Conservation (phyloP, 2,329 filamentous ascomycete genomes). For the Xylaria sp. region DNA sequence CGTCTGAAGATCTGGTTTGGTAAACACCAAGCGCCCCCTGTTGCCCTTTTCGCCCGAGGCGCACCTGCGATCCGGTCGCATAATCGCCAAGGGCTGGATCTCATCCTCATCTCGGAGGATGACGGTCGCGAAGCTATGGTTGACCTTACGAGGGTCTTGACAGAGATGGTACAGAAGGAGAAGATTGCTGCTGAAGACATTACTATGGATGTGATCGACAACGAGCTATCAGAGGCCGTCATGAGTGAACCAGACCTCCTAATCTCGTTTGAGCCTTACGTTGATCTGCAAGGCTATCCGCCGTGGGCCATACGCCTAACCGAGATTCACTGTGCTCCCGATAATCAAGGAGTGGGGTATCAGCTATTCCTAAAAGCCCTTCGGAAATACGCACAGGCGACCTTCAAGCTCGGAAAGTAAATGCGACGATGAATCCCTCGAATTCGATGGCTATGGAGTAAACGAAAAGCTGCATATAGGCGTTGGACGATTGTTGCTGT, state of each 20-base stretch:
- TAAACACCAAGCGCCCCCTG: conserved; percentile 70
- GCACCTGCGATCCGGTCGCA: conserved; percentile 53
- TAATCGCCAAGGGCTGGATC: conserved; percentile 56
- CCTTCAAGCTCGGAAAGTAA: conserved; percentile 84
- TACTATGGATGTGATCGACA: conserved; percentile 85
- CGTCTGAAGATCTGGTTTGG: conserved; percentile 93
- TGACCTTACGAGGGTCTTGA: conserved; percentile 91
- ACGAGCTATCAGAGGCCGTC: conserved; percentile 81
- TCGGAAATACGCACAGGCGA: conserved; percentile 84
- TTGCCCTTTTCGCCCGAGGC: conserved; percentile 67
- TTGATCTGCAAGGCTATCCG: conserved; percentile 90
- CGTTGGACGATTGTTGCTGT: conserved; percentile 16
- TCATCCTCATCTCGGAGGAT: conserved; percentile 86
- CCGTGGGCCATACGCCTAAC: conserved; percentile 96
- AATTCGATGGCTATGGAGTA: conserved; percentile 2
- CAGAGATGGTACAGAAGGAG: conserved; percentile 92
- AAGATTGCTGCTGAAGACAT: conserved; percentile 87
- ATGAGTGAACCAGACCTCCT: conserved; percentile 92
- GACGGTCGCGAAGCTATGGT: conserved; percentile 95
- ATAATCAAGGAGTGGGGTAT: conserved; percentile 88
- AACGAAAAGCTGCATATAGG: conserved; percentile 7
- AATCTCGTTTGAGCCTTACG: conserved; percentile 84
- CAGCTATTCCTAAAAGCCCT: conserved; percentile 90
- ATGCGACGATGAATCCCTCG: conserved; percentile 10
- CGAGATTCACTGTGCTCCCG: conserved; percentile 85